These are phyloP conservation scores for Saururus chinensis DNA, from an alignment of 164 flowering plant species.

Conservation along the genomic window DNA sequence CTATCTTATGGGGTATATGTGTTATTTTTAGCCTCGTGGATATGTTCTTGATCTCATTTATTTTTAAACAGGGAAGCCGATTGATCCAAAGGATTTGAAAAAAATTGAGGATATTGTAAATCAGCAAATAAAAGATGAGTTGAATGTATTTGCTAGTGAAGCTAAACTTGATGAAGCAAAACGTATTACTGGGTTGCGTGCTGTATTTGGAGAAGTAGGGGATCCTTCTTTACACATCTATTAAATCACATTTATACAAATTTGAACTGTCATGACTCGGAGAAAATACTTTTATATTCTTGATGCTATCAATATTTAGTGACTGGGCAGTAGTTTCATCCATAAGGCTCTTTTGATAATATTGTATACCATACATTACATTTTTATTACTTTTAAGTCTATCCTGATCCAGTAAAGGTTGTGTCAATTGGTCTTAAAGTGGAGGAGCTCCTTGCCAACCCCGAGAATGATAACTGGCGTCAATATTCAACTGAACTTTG, in stretches of 20 bases:
- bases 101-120: constrained; percentile 80
- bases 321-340: too few relatives aligned
- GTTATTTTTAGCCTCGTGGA: neutral
- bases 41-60: neutral
- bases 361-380: too few relatives aligned
- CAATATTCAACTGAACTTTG: constrained; percentile 82
- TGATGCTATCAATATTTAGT: too few relatives aligned
- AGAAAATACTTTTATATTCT: too few relatives aligned
- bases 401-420: constrained; percentile 98
- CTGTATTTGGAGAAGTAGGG: constrained; percentile 98
- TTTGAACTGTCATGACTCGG: neutral
- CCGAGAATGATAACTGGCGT: constrained; percentile 70
- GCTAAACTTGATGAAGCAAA: constrained; percentile 73
- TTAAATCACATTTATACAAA: neutral
- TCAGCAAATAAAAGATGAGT: constrained; percentile 68
- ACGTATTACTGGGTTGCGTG: constrained; percentile 77
- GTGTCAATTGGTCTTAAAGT: constrained; percentile 81
- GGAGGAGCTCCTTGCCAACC: constrained; percentile 77
- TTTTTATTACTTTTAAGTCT: constrained; percentile 39
- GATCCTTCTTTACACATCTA: neutral
- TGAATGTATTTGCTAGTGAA: constrained; percentile 71
- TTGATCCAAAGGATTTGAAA: constrained; percentile 59
- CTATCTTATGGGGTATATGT: neutral
- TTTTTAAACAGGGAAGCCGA: constrained; percentile 58
- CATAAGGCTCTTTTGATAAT: too few relatives aligned